phyloP scores from a whole-genome alignment of 306 rosid genomes.

The Citrullus colocynthis region DNA sequence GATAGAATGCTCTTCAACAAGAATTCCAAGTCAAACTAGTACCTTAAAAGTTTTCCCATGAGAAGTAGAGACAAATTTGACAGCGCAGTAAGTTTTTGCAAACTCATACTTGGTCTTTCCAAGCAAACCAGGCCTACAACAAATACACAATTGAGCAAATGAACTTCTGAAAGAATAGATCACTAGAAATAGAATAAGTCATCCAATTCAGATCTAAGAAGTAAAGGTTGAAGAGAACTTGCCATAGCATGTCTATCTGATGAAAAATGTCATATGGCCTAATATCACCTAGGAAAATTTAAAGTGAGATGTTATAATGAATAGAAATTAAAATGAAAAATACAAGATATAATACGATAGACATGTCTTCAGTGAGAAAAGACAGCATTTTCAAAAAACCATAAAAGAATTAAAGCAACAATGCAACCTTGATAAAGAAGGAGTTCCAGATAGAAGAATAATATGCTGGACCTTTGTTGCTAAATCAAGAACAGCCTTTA shows the following conservation, averaged over 20 bases:
- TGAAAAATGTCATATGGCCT: constrained; percentile 92
- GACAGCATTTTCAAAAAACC: not conserved
- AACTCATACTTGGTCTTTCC: constrained; percentile 66
- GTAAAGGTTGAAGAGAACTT: constrained; percentile 32
- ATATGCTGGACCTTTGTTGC: constrained; percentile 62
- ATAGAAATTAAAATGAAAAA: constrained; percentile 3
- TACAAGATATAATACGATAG: not conserved
- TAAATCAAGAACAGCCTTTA: constrained; percentile 69
- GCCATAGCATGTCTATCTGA: constrained; percentile 88
- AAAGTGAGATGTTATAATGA: constrained; percentile 29
- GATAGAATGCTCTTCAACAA: not conserved
- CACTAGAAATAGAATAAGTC: not conserved
- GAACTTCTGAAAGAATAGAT: constrained; percentile 8
- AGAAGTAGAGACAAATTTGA: constrained; percentile 31
- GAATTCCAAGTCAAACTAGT: constrained; percentile 5
- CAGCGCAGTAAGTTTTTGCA: constrained; percentile 75
- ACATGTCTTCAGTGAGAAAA: not conserved
- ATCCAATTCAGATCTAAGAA: constrained; percentile 10
- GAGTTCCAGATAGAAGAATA: constrained; percentile 88
- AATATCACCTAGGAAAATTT: constrained; percentile 73
- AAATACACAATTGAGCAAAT: constrained; percentile 15
- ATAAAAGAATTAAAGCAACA: constrained; percentile 12
- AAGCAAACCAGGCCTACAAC: constrained; percentile 80
- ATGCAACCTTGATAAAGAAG: constrained; percentile 90
- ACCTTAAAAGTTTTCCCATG: constrained; percentile 75